Evolutionary conservation across 768 basidiomycete genomes (phyloP), one percentile per base, ranked within the genome.

Genomic region (Kwoniella dendrophila): DNA sequence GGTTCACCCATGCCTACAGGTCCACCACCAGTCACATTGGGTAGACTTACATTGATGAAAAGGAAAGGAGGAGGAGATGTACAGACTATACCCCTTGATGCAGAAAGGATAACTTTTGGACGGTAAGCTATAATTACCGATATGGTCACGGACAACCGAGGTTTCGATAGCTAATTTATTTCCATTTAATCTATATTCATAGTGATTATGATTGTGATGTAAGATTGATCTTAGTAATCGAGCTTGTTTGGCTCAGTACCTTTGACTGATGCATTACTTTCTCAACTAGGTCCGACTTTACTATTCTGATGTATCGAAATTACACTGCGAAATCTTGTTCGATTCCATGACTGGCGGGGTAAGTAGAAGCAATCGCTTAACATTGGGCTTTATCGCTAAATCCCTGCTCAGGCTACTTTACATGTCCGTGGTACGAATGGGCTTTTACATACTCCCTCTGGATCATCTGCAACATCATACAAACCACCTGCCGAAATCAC

Each of bases 251-350:
- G 8, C 0, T 22, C 12, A 43, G 27, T 20, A 24, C 4, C 3
- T 24, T 10, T 6, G 20, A 24, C 61, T 62, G 61, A 56, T n/a
- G n/a, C n/a, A n/a, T n/a, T n/a, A n/a, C 38, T 14, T 10, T 22
- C 7, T 26, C 18, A 38, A 8, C 20, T 38, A 76, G 74, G 65
- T 79, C 27, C 67, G 78, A 27, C 59, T 79, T 18, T 74, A 79
- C 55, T 74, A 69, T 22, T 62, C 70, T 3, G 74, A 77, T 56
- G 74, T 79, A 18, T 77, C 76, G 4, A 69, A 74, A 33, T 54
- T 73, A 5, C 78, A 79, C 44, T 71, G 69, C 59, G 73, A 74
- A 58, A 73, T 79, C 56, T 41, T 45, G 22, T 71, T 79, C 51
- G 73, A 79, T 58, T 40, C 68, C 26, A 48, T 63, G 12, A 73